phyloP scores from a whole-genome alignment of 805 yeast genomes.

The Starmera dryadoides region DNA sequence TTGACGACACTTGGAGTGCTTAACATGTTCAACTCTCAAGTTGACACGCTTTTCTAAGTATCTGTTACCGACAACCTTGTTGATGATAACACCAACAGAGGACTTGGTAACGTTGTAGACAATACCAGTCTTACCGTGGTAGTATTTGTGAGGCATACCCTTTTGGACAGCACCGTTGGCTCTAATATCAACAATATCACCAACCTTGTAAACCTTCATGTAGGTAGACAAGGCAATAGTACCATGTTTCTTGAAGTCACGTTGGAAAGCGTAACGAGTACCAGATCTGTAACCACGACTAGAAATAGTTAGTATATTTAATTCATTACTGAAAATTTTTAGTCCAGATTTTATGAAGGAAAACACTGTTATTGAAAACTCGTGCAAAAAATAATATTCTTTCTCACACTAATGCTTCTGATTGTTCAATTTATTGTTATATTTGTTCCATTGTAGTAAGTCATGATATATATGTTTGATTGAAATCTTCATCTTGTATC shows the following conservation, averaged over 20 bases:
- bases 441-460: too few species aligned
- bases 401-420: too few species aligned
- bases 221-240: slow-evolving; percentile 89
- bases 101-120: slow-evolving; percentile 98
- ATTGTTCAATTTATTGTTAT: too few species aligned
- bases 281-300: slow-evolving; percentile 99
- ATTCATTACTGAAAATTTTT: background rate
- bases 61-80: slow-evolving; percentile 99
- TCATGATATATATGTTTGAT: too few species aligned
- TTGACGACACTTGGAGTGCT: slow-evolving; percentile 99
- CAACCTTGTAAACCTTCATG: slow-evolving; percentile 97
- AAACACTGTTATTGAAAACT: too few species aligned
- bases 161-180: slow-evolving; percentile 99
- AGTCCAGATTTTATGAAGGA: too few species aligned
- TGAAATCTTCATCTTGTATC: too few species aligned
- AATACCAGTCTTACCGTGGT: slow-evolving; percentile 99
- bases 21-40: slow-evolving; percentile 97
- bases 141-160: slow-evolving; percentile 99
- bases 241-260: slow-evolving; percentile 98
- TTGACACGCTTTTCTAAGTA: slow-evolving; percentile 98
- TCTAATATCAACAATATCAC: slow-evolving; percentile 99
- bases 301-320: slow-evolving; percentile 11
- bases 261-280: slow-evolving; percentile 99
- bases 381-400: background rate
- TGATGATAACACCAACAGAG: slow-evolving; percentile 95